Conservation (phyloP, 2,329 filamentous ascomycete species). For the Hymenoscyphus occultus region DNA sequence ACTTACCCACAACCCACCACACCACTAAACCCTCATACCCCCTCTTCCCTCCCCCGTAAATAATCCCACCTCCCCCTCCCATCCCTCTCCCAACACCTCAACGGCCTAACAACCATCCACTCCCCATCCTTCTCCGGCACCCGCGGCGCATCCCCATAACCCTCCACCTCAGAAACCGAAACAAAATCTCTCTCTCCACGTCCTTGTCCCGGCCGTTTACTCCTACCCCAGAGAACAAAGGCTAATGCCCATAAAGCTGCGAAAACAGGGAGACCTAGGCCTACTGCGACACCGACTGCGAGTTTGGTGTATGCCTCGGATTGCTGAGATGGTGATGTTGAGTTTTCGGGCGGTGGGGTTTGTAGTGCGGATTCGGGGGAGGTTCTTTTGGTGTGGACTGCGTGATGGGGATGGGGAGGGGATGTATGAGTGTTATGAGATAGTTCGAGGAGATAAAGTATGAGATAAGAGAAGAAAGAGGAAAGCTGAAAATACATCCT, state of each 20-base stretch:
- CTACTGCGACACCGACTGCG: constrained; percentile 1
- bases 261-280: constrained; percentile 7
- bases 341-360: too few species aligned
- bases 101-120: not conserved
- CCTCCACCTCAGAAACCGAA: not conserved
- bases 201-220: not conserved
- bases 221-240: constrained; percentile 5
- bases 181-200: not conserved
- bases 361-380: too few species aligned
- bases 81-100: not conserved
- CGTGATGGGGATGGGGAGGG: too few species aligned
- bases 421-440: too few species aligned
- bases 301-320: not conserved
- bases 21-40: not conserved
- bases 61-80: not conserved
- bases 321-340: not conserved
- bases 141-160: not conserved
- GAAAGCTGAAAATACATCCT: too few species aligned
- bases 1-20: not conserved
- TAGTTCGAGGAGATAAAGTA: too few species aligned
- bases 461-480: too few species aligned
- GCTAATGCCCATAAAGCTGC: constrained; percentile 6
- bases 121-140: constrained; percentile 1
- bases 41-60: not conserved
- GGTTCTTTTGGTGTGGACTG: too few species aligned